Percentiles rank a stretch among this genome's conserved stretches.
Evolutionary conservation across 2,329 filamentous ascomycete genomes (phyloP).

Genomic region (Colletotrichum sp.): DNA sequence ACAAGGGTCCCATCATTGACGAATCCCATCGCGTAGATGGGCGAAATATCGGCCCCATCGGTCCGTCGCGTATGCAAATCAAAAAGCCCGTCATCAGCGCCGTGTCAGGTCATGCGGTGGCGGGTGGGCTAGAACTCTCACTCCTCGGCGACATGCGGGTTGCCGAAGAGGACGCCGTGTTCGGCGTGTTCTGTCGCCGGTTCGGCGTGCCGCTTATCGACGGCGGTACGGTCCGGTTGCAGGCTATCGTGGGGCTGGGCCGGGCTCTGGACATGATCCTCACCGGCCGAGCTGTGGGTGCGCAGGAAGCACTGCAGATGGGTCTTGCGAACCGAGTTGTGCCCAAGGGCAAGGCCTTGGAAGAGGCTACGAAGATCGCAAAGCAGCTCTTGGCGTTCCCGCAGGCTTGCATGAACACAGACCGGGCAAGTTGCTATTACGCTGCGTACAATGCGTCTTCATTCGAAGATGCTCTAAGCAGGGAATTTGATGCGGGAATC

Average conservation of each 20-base stretch:
- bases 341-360: slow-evolving; percentile 51
- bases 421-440: slow-evolving; percentile 54
- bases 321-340: slow-evolving; percentile 60
- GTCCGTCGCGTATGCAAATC: slow-evolving; percentile 53
- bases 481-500: slow-evolving; percentile 50
- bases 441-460: slow-evolving; percentile 50
- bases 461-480: slow-evolving; percentile 54
- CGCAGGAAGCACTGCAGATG: slow-evolving; percentile 54
- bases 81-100: slow-evolving; percentile 58
- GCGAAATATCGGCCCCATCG: slow-evolving; percentile 50
- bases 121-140: slow-evolving; percentile 55
- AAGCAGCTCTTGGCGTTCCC: slow-evolving; percentile 53
- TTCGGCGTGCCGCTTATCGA: slow-evolving; percentile 40
- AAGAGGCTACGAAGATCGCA: slow-evolving; percentile 54
- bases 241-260: slow-evolving; percentile 55
- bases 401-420: slow-evolving; percentile 55
- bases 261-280: slow-evolving; percentile 62
- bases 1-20: slow-evolving; percentile 7
- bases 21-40: slow-evolving; percentile 20
- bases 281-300: slow-evolving; percentile 53
- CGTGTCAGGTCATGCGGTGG: slow-evolving; percentile 57
- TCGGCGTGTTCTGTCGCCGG: slow-evolving; percentile 61
- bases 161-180: slow-evolving; percentile 56
- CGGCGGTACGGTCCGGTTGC: slow-evolving; percentile 56
- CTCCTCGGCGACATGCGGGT: slow-evolving; percentile 59